phyloP scores from a whole-genome alignment of 305 asterid genomes.

The Plantago rigida region DNA sequence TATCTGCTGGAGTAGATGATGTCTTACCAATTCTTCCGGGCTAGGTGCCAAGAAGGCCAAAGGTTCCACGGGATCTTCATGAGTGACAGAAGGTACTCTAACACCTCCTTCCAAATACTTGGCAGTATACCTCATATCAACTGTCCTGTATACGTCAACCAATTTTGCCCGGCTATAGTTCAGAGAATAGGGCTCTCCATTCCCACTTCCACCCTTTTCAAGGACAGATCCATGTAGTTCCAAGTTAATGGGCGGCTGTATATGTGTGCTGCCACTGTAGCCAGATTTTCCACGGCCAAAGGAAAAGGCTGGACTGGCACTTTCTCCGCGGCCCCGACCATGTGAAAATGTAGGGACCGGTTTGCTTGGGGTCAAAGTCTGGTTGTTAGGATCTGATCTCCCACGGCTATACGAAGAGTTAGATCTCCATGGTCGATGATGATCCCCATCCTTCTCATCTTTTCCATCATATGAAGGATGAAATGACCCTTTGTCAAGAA shows the following conservation, averaged over 20 bases:
- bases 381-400: slow-evolving; percentile 56
- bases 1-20: slow-evolving; percentile 4
- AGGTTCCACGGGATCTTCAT: slow-evolving; percentile 66
- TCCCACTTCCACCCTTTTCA: slow-evolving; percentile 47
- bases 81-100: slow-evolving; percentile 61
- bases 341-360: slow-evolving; percentile 45
- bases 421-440: slow-evolving; percentile 71
- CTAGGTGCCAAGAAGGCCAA: slow-evolving; percentile 48
- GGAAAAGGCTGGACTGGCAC: slow-evolving; percentile 42
- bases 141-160: slow-evolving; percentile 55
- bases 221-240: slow-evolving; percentile 37
- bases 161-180: slow-evolving; percentile 56
- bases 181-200: slow-evolving; percentile 35
- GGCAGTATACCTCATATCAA: slow-evolving; percentile 36
- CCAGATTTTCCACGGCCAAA: slow-evolving; percentile 51
- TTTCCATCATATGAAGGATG: slow-evolving; percentile 41
- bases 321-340: slow-evolving; percentile 71
- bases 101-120: slow-evolving; percentile 37
- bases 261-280: slow-evolving; percentile 34
- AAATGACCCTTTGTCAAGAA: slow-evolving; percentile 47
- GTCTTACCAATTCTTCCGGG: slow-evolving; percentile 56
- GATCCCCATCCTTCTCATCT: slow-evolving; percentile 71
- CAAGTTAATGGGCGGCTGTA: slow-evolving; percentile 31
- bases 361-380: slow-evolving; percentile 45
- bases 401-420: slow-evolving; percentile 59